phyloP scores from a whole-genome alignment of 768 basidiomycete species.

The Lentinula raphanica region DNA sequence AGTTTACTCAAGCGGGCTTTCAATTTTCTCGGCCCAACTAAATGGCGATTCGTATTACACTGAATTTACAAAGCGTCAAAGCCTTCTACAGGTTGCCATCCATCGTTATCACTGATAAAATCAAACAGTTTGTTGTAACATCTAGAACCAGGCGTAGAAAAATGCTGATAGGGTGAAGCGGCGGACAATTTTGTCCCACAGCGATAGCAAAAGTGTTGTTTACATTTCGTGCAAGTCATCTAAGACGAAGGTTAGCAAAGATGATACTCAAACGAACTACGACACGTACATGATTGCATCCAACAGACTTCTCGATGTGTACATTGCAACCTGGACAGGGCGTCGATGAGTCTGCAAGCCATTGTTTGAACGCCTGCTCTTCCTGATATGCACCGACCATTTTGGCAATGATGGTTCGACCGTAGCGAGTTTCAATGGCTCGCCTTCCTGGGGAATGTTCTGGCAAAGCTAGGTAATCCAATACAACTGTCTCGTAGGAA shows the following conservation, averaged over 20 bases:
- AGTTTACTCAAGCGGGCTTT: background rate
- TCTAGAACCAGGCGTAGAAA: constrained; percentile 42
- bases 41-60: constrained; percentile 2
- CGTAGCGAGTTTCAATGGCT: constrained; percentile 59
- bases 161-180: constrained; percentile 63
- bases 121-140: constrained; percentile 74
- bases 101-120: constrained; percentile 30
- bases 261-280: constrained; percentile 2
- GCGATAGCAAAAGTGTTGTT: constrained; percentile 76
- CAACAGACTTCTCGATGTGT: constrained; percentile 68
- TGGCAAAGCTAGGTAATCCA: constrained; percentile 58
- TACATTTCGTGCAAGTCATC: constrained; percentile 79
- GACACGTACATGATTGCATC: constrained; percentile 81
- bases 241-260: constrained; percentile 19
- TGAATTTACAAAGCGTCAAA: constrained; percentile 17
- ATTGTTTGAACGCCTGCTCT: constrained; percentile 68
- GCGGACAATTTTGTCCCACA: constrained; percentile 54
- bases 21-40: constrained; percentile 8
- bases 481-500: constrained; percentile 57
- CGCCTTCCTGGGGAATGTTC: constrained; percentile 46
- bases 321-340: constrained; percentile 70
- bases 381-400: constrained; percentile 65
- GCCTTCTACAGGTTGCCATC: constrained; percentile 44
- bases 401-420: constrained; percentile 51
- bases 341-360: constrained; percentile 66